Evolutionary conservation across 2,329 filamentous ascomycete genomes (phyloP), one percentile per base, ranked within the genome.

Genomic region (Leptographium radiaticola): DNA sequence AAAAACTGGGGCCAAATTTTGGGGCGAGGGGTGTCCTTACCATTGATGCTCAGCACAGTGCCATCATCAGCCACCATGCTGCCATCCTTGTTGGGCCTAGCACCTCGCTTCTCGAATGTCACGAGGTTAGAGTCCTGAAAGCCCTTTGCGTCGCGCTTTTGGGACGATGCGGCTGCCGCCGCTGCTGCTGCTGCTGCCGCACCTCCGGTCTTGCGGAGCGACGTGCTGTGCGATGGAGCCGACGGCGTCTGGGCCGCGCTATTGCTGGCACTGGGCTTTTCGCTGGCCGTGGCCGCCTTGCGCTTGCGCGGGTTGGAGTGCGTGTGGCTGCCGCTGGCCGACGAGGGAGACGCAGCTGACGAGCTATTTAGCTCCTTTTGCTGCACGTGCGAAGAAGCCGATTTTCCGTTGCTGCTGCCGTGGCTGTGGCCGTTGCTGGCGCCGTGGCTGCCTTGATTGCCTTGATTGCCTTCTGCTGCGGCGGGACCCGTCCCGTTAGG

Each of bases 1-100:
- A 48, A 54, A 45, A 45, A 45, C 6, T 33, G 31, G 30, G 11
- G 30, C 45, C 20, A 48, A 18, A 73, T 79, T 36, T 36, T 13
- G 34, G 34, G 34, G 34, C 34, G 34, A 13, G 25, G 25, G 25
- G 25, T 5, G 25, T 25, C 25, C 25, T 36, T 8, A 96, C 91
- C 93, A 73, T 98, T 94, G 59, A 89, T 75, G 61, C 80, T 78
- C 62, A 96, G 74, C 53, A 83, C 77, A 46, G 89, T 93, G 60
- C 93, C 93, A 71, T 97, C 89, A 67, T 98, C 93, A 57, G 93
- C 88, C 61, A 86, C 79, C 66, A 98, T 76, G 65, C 84, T 84
- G 54, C 87, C 87, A 62, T 90, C 77, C 63, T 86, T 84, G 56
- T 56, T 59, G 55, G 90, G 76, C 55, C 76, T 77, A 50, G 79